Evolutionary conservation across 495 filamentous ascomycete genomes (phyloP), one percentile per base, ranked within the genome.

Genomic region (Cercophora newfieldiana): DNA sequence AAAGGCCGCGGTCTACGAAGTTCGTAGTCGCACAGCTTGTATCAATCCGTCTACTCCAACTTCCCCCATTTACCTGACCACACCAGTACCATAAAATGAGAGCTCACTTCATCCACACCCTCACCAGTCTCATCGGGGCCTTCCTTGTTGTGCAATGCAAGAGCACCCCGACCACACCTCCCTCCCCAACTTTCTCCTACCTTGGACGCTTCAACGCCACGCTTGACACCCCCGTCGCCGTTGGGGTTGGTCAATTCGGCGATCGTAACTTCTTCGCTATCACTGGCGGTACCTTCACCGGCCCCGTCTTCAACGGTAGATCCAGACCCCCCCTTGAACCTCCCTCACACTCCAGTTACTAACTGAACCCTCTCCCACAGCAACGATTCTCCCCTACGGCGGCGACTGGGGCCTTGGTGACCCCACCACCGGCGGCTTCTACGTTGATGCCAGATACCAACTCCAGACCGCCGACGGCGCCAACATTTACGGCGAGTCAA

Each of bases 381-480:
- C 30, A 14, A 68, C 33, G 10, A 22, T 64, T 44, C 55, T 47
- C 47, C 5, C 47, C 37, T 29, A 26, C 54, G 66, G 66, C 49
- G 66, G 51, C 37, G 66, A 68, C 44, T 68, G 60, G 60, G 61
- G 59, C 29, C 55, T 68, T 24, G 55, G 33, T 12, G 54, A 68
- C 48, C 64, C 58, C 1, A 24, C 16, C 29, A n/a, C 16, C 1
- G 29, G 30, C 29, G 33, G 8, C 29, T 68, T 65, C 57, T 51
- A 56, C 22, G 59, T 49, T 33, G 61, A 68, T 24, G 48, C 61
- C 12, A 33, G 61, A 6, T 68, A 59, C 54, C 55, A 64, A 31
- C 19, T 68, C 3, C 26, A 31, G n/a, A 68, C 66, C 1, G 7
- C 60, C 10, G 66, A 68, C 47, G 66, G 66, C 19, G 66, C 59